Base-by-base conservation (phyloP, 106 monocot genomes). In the Posidonia australis region DNA sequence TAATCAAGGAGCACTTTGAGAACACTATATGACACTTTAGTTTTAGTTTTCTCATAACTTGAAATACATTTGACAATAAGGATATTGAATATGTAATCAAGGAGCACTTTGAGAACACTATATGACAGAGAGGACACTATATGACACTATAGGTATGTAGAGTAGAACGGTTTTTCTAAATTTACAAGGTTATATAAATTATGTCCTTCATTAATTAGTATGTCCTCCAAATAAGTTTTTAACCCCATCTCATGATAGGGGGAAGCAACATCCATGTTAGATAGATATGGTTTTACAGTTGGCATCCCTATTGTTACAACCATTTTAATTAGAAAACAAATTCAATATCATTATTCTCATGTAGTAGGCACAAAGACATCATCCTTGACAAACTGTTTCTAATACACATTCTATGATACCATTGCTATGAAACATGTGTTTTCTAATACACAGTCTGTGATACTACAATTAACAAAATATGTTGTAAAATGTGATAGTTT, bases 101-200 rank as follows among this genome's bases (percentile, higher is more conserved):
- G 76, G 85, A 83, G 19, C 70, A 81, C 66, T 99, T 99, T 74
- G 87, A 91, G 63, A 89, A 94, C 65, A 89, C 94, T 22, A 94
- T 94, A 24, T 66, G 61, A 77, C 83, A 65, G 94, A 89, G 62
- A 20, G 62, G 62, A 44, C 43, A 62, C 31, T 90, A 84, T 69
- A 90, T 96, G 94, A 94, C 94, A 36, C 78, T 94, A 29, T 89
- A 94, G 89, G 89, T 89, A 46, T 7, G 7, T 36, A 36, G 36
- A 5, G 24, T 2, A 14, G 48, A 48, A 13, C n/a, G 48, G 2
- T 48, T 14, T 48, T 48, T 16, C 48, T 1, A 5, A 48, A 48
- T 44, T 7, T 12, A 12, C 5, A 44, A 44, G 12, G 12, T 44
- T 44, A 12, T 44, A 7, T 12, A 44, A 7, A 51, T 57, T n/a